phyloP scores from a whole-genome alignment of 768 basidiomycete genomes.

The Boletus coccyginus region DNA sequence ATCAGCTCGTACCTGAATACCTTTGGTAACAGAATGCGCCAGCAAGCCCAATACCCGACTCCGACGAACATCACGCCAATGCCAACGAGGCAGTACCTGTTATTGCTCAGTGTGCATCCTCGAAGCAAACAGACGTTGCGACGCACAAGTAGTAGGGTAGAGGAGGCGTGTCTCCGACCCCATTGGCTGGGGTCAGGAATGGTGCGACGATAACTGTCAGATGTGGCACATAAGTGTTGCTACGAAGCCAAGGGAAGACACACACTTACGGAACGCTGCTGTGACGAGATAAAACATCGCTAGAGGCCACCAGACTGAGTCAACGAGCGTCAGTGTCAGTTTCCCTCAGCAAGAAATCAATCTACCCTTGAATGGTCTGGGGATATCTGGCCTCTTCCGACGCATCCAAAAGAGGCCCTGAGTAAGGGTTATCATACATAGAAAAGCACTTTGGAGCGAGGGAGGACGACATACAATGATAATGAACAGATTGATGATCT shows the following conservation, averaged over 20 bases:
- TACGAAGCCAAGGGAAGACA: background rate
- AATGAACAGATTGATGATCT: constrained; percentile 57
- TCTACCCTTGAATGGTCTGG: constrained; percentile 53
- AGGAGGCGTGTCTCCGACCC: constrained; percentile 58
- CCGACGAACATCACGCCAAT: constrained; percentile 46
- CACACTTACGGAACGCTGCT: constrained; percentile 46
- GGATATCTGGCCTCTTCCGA: constrained; percentile 45
- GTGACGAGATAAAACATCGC: constrained; percentile 53
- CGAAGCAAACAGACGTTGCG: constrained; percentile 27
- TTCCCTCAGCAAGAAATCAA: too few relatives aligned
- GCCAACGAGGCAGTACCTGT: constrained; percentile 51
- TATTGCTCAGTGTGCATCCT: background rate
- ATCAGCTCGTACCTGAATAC: constrained; percentile 49
- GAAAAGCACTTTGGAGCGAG: too few relatives aligned
- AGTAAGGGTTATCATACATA: background rate
- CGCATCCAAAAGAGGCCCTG: constrained; percentile 57
- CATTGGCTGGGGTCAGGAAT: constrained; percentile 51
- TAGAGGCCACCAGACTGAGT: constrained; percentile 49
- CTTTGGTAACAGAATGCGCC: constrained; percentile 48
- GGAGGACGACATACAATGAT: constrained; percentile 40
- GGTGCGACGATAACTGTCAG: constrained; percentile 50
- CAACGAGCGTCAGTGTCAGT: background rate
- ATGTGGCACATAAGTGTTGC: background rate
- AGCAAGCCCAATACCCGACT: constrained; percentile 51
- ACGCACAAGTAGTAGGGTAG: constrained; percentile 55